Conservation (phyloP, 805 yeast genomes). For the Pichia kluyveri region DNA sequence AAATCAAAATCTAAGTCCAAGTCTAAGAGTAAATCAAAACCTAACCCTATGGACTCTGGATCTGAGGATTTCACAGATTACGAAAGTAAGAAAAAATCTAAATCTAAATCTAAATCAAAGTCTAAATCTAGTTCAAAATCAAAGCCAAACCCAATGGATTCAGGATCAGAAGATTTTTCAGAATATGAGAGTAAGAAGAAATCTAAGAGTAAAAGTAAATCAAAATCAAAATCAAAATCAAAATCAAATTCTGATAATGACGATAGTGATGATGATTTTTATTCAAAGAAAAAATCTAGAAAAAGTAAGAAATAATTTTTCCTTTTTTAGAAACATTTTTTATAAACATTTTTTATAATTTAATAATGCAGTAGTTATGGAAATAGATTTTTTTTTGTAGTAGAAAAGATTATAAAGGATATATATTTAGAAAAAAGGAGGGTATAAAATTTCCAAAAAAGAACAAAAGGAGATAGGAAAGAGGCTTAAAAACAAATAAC, state of each 20-base stretch:
- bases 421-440: too few species aligned
- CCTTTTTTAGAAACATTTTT: too few species aligned
- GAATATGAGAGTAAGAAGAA: too few species aligned
- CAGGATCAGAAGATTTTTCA: too few species aligned
- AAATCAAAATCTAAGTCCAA: background rate
- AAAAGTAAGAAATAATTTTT: too few species aligned
- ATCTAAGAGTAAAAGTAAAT: background rate
- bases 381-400: too few species aligned
- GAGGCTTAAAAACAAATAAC: background rate
- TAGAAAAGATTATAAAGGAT: too few species aligned
- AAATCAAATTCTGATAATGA: constrained; percentile 1
- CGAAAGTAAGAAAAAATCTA: background rate
- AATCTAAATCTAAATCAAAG: background rate
- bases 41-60: background rate
- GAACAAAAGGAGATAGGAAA: background rate
- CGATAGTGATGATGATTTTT: background rate
- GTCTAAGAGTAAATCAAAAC: background rate
- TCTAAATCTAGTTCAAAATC: background rate
- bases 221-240: constrained; percentile 1
- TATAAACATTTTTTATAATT: background rate
- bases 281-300: background rate
- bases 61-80: background rate
- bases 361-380: background rate
- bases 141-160: background rate
- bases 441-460: background rate